Evolutionary conservation across 2,329 filamentous ascomycete genomes (phyloP).

Genomic region (Cladobotryum mycophilum): DNA sequence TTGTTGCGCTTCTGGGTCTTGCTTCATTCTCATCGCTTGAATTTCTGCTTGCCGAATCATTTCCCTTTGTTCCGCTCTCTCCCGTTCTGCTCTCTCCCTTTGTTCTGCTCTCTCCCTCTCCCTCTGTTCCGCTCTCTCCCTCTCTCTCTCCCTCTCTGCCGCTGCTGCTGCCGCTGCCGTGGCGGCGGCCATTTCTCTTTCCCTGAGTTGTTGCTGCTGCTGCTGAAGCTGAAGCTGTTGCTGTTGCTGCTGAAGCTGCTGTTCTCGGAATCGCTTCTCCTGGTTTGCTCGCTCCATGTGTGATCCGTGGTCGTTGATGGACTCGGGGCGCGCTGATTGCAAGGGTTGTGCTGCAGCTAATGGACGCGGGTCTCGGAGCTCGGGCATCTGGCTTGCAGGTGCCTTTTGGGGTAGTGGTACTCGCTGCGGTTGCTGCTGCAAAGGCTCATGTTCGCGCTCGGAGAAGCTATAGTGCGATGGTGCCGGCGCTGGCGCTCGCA

Average conservation of each 20-base stretch:
- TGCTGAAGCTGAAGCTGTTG: conserved; percentile 11
- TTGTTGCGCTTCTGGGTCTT: conserved; percentile 41
- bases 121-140: conserved; percentile 8
- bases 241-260: conserved; percentile 19
- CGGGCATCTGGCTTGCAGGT: conserved; percentile 24
- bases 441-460: conserved; percentile 35
- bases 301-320: conserved; percentile 23
- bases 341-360: conserved; percentile 30
- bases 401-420: conserved; percentile 37
- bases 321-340: conserved; percentile 26
- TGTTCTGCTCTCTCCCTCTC: conserved; percentile 16
- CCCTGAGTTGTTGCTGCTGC: conserved; percentile 12
- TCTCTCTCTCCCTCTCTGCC: conserved; percentile 1
- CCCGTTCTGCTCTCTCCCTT: conserved; percentile 19
- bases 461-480: conserved; percentile 37
- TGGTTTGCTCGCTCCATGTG: conserved; percentile 28
- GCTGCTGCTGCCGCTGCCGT: conserved; percentile 14
- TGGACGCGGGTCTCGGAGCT: conserved; percentile 29
- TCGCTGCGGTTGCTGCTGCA: conserved; percentile 28
- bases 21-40: conserved; percentile 37
- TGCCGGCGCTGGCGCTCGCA: conserved; percentile 38
- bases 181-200: conserved; percentile 9
- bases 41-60: conserved; percentile 23
- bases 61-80: conserved; percentile 24
- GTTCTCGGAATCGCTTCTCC: conserved; percentile 24